Evolutionary conservation across 192 early-diverging fungal genomes (phyloP).

Genomic region (Entomortierella lignicola): DNA sequence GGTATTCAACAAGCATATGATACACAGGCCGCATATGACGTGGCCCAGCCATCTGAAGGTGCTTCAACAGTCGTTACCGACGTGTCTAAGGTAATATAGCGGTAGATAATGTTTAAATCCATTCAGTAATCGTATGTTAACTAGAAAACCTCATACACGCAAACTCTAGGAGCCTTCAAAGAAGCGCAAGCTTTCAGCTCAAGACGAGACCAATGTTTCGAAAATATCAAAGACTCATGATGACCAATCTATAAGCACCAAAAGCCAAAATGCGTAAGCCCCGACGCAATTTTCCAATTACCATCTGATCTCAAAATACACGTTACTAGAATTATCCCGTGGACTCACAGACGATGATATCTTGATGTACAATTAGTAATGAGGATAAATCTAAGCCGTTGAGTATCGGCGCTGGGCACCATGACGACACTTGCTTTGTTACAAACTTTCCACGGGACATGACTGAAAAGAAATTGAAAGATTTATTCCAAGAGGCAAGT

Average conservation of each 20-base stretch:
- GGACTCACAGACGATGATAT: too few species aligned
- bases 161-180: conserved; percentile 2
- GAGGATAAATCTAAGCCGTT: conserved; percentile 5
- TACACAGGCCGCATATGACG: neutral
- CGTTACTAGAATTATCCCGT: too few species aligned
- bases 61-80: neutral
- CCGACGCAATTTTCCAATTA: too few species aligned
- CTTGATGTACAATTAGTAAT: neutral
- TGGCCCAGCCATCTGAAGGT: neutral
- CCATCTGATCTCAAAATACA: too few species aligned
- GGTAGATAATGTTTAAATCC: neutral
- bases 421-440: conserved; percentile 42
- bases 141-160: too few species aligned
- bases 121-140: too few species aligned
- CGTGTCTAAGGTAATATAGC: neutral
- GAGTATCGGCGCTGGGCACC: conserved; percentile 30
- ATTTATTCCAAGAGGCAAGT: conserved; percentile 30
- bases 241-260: too few species aligned
- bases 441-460: conserved; percentile 20
- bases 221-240: conserved; percentile 16
- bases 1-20: neutral
- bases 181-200: conserved; percentile 27
- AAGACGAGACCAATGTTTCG: neutral
- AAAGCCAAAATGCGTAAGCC: too few species aligned
- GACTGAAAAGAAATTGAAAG: conserved; percentile 20